A percentile compares a stretch with the other conserved stretches of the same genome.
These are phyloP conservation scores for Suhomyces vadensis DNA, from an alignment of 805 yeast genomes.

Conservation along the genomic window DNA sequence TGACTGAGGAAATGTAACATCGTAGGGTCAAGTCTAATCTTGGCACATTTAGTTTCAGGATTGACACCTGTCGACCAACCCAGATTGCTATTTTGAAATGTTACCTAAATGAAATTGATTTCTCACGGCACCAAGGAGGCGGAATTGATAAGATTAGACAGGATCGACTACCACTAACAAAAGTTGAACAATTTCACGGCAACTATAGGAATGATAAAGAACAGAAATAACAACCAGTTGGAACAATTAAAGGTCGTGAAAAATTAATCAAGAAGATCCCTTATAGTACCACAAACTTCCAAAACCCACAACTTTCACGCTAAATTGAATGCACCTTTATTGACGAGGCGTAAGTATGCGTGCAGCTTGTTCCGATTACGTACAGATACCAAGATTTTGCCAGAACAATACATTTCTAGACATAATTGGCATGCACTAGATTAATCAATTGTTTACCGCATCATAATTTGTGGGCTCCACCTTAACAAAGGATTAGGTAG, in stretches of 20 bases:
- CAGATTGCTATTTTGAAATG: no score
- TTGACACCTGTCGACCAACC: no score
- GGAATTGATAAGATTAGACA: background rate
- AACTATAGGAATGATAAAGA: background rate
- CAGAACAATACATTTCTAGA: background rate
- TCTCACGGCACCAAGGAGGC: background rate
- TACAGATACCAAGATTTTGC: background rate
- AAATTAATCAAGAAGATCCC: no score
- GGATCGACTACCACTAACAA: background rate
- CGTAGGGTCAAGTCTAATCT: no score
- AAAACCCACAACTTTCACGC: no score
- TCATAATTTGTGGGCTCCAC: background rate
- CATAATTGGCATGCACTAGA: background rate
- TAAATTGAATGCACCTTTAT: no score
- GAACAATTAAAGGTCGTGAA: no score
- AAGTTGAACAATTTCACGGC: constrained; percentile 1
- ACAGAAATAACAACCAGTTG: no score
- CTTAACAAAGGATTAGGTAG: background rate
- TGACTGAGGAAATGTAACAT: no score
- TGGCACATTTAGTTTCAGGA: no score
- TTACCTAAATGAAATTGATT: no score
- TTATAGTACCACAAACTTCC: no score
- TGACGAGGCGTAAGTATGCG: constrained; percentile 1
- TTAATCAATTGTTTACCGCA: background rate
- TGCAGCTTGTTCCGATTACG: background rate